These are phyloP conservation scores for Roridomyces roridus DNA, from an alignment of 768 basidiomycete species.

Conservation along the genomic window DNA sequence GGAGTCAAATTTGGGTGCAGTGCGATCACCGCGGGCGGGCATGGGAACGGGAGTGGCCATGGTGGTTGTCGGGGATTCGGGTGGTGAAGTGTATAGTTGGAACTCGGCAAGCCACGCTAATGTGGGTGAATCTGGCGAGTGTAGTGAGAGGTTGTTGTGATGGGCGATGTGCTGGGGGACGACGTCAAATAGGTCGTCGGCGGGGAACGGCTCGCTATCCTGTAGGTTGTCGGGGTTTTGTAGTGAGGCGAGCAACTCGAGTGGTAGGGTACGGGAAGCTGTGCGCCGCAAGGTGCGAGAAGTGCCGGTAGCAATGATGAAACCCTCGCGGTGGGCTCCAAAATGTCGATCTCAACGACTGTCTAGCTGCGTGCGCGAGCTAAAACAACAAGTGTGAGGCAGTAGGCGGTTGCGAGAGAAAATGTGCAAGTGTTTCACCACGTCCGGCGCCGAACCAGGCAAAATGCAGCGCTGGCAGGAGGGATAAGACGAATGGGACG, in stretches of 20 bases:
- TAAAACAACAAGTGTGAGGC: too few relatives aligned
- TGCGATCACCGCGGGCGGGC: slow-evolving; percentile 26
- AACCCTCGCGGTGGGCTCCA: slow-evolving; percentile 14
- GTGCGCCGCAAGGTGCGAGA: not conserved
- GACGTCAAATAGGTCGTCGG: not conserved
- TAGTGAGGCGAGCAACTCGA: slow-evolving; percentile 1
- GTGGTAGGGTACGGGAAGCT: not conserved
- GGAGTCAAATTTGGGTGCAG: slow-evolving; percentile 26
- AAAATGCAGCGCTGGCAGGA: too few relatives aligned
- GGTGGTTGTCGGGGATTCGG: not conserved
- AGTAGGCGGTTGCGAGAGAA: too few relatives aligned
- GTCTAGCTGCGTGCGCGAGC: not conserved
- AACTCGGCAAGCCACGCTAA: not conserved
- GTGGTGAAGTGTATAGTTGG: not conserved
- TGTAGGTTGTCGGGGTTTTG: not conserved
- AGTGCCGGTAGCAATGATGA: slow-evolving; percentile 4
- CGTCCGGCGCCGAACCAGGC: too few relatives aligned
- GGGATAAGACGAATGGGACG: too few relatives aligned
- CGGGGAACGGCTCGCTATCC: not conserved
- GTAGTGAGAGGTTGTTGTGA: slow-evolving; percentile 5
- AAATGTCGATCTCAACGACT: slow-evolving; percentile 2
- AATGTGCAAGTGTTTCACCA: too few relatives aligned
- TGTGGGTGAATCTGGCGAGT: not conserved
- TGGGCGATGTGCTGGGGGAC: not conserved
- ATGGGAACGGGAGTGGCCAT: slow-evolving; percentile 16